A percentile compares a stretch with the other conserved stretches of the same genome.
Evolutionary conservation across 352 stramenopile genomes (phyloP).

Genomic region (Pythium dissotocum): DNA sequence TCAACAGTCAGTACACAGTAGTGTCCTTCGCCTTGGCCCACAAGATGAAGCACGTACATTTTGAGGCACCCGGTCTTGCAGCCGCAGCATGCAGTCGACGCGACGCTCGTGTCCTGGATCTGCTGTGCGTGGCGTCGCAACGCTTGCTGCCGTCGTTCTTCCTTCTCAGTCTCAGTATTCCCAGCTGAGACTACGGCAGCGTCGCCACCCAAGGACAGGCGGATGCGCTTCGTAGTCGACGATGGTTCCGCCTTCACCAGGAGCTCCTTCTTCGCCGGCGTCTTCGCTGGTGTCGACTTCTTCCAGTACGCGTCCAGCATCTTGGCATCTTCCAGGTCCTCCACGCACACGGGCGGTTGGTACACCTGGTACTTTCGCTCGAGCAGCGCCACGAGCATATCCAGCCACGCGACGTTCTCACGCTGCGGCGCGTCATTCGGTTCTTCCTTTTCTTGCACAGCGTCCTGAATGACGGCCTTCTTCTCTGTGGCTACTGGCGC

Average conservation of each 20-base stretch:
- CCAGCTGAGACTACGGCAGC: neutral
- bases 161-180: slow-evolving; percentile 30
- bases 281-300: neutral
- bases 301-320: slow-evolving; percentile 33
- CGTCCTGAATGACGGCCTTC: neutral
- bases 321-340: slow-evolving; percentile 43
- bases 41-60: slow-evolving; percentile 38
- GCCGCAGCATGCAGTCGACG: slow-evolving; percentile 73
- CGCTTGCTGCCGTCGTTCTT: slow-evolving; percentile 48
- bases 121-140: slow-evolving; percentile 61
- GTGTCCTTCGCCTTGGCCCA: neutral
- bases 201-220: neutral
- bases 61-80: slow-evolving; percentile 88
- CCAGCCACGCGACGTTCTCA: slow-evolving; percentile 82
- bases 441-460: neutral
- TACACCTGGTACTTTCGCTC: slow-evolving; percentile 58
- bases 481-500: neutral
- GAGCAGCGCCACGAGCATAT: slow-evolving; percentile 78
- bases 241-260: neutral
- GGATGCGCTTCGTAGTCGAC: slow-evolving; percentile 11
- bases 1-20: neutral
- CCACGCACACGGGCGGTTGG: slow-evolving; percentile 39
- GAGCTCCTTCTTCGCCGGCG: neutral
- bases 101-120: slow-evolving; percentile 72
- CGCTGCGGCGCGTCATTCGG: slow-evolving; percentile 9